Evolutionary conservation across 345 rosid species (phyloP), one percentile per base, ranked within the genome.

Genomic region (Dimocarpus longan): DNA sequence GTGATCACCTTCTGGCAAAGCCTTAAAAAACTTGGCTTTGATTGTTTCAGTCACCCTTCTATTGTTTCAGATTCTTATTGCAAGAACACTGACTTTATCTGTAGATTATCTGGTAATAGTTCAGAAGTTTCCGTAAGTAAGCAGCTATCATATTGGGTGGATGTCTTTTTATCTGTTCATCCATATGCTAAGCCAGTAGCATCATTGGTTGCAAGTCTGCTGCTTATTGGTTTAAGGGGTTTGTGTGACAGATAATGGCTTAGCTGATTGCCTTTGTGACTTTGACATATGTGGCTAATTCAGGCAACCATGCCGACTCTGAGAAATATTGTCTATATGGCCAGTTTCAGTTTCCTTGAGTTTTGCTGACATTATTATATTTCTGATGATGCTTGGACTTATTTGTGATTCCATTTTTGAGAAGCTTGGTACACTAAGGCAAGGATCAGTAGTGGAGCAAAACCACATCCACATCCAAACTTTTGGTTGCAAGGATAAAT

Each of bases 301-400:
- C 91, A 0, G 91, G 95, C 63, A 90, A 89, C 74, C 92, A 91
- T 88, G 90, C 93, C 40, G 82, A 82, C 73, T 89, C 93, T 13
- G 92, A 88, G 78, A 74, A 85, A 32, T 32, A 32, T 76, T 90
- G 92, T 80, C 90, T 87, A 8, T 83, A 46, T 46, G 89, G 82
- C 86, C 90, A 11, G 95, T 88, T 82, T 91, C 93, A 8, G 90
- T 91, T 76, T 90, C 89, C 7, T 90, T 90, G 68, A 86, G 93
- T 85, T 91, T 91, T 56, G 93, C 92, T 44, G 92, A 93, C 64
- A 90, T 91, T 91, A 79, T 32, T 32, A 86, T 90, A 76, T 91
- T 91, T 76, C 93, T 92, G 8, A 89, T 90, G 93, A 87, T 90
- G 93, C 91, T 90, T 76, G 93, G 92, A 75, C 92, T 91, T 79